Percentiles rank a stretch among this genome's conserved stretches.
Conservation (phyloP, 768 basidiomycete genomes). For the Gautieria morchelliformis region DNA sequence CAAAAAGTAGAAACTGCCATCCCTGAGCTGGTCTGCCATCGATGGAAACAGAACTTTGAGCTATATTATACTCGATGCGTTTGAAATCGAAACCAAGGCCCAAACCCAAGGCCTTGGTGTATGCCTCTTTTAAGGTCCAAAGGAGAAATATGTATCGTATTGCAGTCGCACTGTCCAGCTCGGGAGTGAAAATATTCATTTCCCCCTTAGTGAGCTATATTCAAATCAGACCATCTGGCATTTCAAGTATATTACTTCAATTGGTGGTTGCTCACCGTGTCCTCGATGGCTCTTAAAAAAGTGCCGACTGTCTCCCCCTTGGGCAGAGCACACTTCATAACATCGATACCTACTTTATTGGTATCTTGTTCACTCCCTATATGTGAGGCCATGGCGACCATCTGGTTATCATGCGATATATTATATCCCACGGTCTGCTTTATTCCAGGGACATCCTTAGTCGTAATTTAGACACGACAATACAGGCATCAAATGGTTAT, state of each 20-base stretch:
- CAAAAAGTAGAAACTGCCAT: conserved; percentile 63
- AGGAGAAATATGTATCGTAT: conserved; percentile 49
- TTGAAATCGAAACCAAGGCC: conserved; percentile 78
- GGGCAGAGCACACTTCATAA: conserved; percentile 70
- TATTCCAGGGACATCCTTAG: neutral
- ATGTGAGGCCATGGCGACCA: conserved; percentile 62
- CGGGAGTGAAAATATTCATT: neutral
- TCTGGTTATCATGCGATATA: conserved; percentile 68
- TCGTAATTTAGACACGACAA: neutral
- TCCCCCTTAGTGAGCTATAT: neutral
- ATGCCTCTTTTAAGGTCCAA: conserved; percentile 90
- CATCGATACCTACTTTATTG: conserved; percentile 55
- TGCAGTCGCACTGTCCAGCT: neutral
- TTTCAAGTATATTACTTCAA: neutral
- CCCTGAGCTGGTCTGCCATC: conserved; percentile 48
- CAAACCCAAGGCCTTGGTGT: conserved; percentile 78
- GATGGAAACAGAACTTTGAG: conserved; percentile 40
- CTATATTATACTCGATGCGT: conserved; percentile 62
- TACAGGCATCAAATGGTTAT: neutral
- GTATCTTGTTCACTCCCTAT: conserved; percentile 28
- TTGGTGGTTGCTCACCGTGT: conserved; percentile 40
- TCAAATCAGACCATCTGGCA: neutral
- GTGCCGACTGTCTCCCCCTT: conserved; percentile 43
- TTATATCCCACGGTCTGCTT: conserved; percentile 56
- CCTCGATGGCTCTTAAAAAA: conserved; percentile 55